phyloP scores from a whole-genome alignment of 257 asterid species.

The Misopates orontium region DNA sequence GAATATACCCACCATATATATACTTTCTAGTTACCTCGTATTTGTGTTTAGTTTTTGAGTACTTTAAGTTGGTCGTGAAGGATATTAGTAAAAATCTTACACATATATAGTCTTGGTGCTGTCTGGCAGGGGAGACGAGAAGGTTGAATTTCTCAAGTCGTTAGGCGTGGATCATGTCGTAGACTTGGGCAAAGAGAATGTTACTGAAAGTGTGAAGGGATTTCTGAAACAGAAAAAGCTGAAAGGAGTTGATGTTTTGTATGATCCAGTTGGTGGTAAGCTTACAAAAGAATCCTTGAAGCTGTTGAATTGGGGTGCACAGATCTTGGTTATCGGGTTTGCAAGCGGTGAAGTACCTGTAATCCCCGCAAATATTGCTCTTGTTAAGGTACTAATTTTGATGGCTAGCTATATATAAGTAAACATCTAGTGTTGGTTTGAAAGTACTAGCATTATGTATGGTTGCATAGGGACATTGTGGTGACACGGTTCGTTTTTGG shows the following conservation, averaged over 20 bases:
- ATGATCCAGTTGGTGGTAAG: constrained; percentile 98
- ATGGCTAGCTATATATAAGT: background rate
- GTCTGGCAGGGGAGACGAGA: constrained; percentile 72
- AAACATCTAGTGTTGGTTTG: too few species aligned
- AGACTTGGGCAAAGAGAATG: constrained; percentile 65
- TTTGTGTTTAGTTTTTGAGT: background rate
- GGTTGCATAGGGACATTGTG: too few species aligned
- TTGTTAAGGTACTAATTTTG: constrained; percentile 73
- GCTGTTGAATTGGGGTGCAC: constrained; percentile 94
- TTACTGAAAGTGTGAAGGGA: constrained; percentile 72
- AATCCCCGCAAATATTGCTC: constrained; percentile 86
- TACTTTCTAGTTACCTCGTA: background rate
- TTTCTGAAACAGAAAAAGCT: constrained; percentile 71
- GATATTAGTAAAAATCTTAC: constrained; percentile 13
- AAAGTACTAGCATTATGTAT: too few species aligned
- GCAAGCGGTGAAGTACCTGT: constrained; percentile 94
- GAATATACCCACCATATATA: background rate
- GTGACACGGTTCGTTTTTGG: too few species aligned
- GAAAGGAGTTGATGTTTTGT: constrained; percentile 88
- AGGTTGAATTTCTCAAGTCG: constrained; percentile 69
- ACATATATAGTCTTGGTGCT: constrained; percentile 21
- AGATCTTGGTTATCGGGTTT: constrained; percentile 87
- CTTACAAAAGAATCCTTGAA: constrained; percentile 73
- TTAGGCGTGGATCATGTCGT: constrained; percentile 88
- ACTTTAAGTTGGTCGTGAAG: background rate